phyloP scores from a whole-genome alignment of 2,329 filamentous ascomycete genomes.

The Conoideocrella luteorostrata region DNA sequence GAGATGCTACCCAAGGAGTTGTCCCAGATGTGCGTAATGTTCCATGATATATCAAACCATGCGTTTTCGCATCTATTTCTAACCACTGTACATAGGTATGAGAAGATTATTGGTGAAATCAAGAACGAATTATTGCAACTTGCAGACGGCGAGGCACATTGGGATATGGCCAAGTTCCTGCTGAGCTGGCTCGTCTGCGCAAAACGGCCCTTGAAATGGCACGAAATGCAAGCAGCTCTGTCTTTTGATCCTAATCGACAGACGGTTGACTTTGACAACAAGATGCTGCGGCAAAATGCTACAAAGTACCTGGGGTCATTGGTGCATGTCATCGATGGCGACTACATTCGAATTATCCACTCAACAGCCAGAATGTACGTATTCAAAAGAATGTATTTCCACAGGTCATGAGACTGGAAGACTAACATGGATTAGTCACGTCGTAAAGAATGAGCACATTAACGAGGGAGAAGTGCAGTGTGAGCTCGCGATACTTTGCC shows the following conservation, averaged over 20 bases:
- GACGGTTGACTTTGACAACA: constrained; percentile 12
- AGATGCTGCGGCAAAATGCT: constrained; percentile 18
- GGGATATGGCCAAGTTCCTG: constrained; percentile 21
- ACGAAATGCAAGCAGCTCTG: constrained; percentile 33
- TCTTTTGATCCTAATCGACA: constrained; percentile 14
- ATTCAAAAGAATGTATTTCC: too few species aligned
- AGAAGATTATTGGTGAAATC: constrained; percentile 15
- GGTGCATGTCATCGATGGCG: constrained; percentile 23
- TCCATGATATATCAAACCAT: too few species aligned
- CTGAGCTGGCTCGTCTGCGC: constrained; percentile 34
- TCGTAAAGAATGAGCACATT: constrained; percentile 19
- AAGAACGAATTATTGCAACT: background rate
- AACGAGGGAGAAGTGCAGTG: constrained; percentile 19
- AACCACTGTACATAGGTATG: constrained; percentile 19
- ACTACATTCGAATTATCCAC: constrained; percentile 32
- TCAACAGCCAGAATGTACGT: constrained; percentile 28
- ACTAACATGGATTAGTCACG: constrained; percentile 11
- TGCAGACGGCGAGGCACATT: constrained; percentile 5
- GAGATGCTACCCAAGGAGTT: background rate
- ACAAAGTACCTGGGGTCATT: constrained; percentile 30
- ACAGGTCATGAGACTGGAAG: background rate
- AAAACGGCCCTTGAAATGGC: constrained; percentile 31
- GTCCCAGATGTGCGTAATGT: constrained; percentile 2
- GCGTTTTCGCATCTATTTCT: too few species aligned
- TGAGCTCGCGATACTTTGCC: constrained; percentile 24